Evolutionary conservation across 495 filamentous ascomycete genomes (phyloP), one percentile per base, ranked within the genome.

Genomic region (Letharia columbiana): DNA sequence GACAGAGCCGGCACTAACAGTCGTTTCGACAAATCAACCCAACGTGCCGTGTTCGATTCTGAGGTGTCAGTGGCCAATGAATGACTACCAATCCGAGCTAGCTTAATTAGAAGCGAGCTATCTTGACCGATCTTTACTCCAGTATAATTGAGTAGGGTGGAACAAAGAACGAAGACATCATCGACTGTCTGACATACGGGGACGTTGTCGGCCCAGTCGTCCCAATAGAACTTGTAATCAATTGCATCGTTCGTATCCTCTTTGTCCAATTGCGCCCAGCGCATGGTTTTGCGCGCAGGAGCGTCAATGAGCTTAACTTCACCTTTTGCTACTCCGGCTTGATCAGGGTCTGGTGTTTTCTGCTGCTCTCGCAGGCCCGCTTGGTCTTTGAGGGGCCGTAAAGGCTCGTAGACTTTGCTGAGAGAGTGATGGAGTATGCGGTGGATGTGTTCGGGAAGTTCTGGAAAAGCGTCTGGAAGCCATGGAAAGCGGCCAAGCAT

Each of bases 121-220:
- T 99, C 92, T 68, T 88, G 86, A 59, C 94, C 94, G 62, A 96
- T 90, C 73, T 90, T 91, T 71, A 92, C 86, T 11, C 94, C 92
- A 1, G 90, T 86, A 35, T 91, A 78, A 67, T 93, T 92, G 31
- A 96, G 78, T 37, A 99, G 81, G 0, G 92, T 91, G 56, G 86
- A 85, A 76, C 91, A 96, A 15, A 99, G 84, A 4, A 85, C 83
- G 71, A 98, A 94, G 4, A 99, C 80, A 71, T 99, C 94, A 69
- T 96, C 91, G 9, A 96, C 84, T 5, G 80, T 88, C 72, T 96
- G 92, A 71, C 94, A 98, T 13, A 96, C 77, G 3, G 95, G 95
- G 40, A 98, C 80, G 68, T 91, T 93, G 68, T 98, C 93, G 13
- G 88, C 81, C 95, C 95, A 99, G 63, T 98, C 92, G 66, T 97